Evolutionary conservation across 495 filamentous ascomycete species (phyloP).

Genomic region (Opeltia flavorubescens): DNA sequence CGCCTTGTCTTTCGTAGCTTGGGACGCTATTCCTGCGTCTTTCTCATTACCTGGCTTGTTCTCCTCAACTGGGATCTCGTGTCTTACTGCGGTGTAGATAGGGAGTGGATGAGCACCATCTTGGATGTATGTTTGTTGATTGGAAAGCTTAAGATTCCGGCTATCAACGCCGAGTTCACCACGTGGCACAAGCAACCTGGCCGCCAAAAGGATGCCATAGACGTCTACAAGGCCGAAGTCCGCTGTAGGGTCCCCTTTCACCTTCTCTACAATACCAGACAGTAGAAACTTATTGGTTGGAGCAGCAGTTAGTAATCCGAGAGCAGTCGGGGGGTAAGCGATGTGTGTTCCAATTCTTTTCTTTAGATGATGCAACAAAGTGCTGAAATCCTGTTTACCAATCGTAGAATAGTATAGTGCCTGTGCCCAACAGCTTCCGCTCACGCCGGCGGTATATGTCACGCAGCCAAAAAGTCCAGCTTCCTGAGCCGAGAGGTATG

Average conservation of each 20-base stretch:
- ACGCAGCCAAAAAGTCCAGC: slow-evolving; percentile 82
- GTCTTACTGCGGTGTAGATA: slow-evolving; percentile 87
- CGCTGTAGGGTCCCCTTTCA: slow-evolving; percentile 65
- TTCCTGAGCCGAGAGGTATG: slow-evolving; percentile 64
- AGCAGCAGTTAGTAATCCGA: slow-evolving; percentile 59
- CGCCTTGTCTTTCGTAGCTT: slow-evolving; percentile 46
- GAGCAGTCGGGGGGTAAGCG: slow-evolving; percentile 74
- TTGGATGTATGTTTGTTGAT: slow-evolving; percentile 56
- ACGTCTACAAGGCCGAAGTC: slow-evolving; percentile 84
- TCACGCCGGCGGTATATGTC: slow-evolving; percentile 90
- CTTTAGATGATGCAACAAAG: slow-evolving; percentile 72
- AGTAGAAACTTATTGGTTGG: slow-evolving; percentile 90
- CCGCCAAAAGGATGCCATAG: slow-evolving; percentile 75
- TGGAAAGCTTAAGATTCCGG: slow-evolving; percentile 75
- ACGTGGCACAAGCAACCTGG: slow-evolving; percentile 70
- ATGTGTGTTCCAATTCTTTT: slow-evolving; percentile 72
- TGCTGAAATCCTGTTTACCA: slow-evolving; percentile 43
- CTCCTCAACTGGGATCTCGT: slow-evolving; percentile 71
- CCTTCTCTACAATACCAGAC: slow-evolving; percentile 75
- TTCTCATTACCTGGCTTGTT: slow-evolving; percentile 30
- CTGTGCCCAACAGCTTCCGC: slow-evolving; percentile 91
- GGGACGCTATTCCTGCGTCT: slow-evolving; percentile 18
- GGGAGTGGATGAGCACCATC: slow-evolving; percentile 74
- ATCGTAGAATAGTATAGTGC: slow-evolving; percentile 79
- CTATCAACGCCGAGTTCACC: slow-evolving; percentile 64